phyloP scores from a whole-genome alignment of 306 rosid genomes.

The Ormosia semicastrata region DNA sequence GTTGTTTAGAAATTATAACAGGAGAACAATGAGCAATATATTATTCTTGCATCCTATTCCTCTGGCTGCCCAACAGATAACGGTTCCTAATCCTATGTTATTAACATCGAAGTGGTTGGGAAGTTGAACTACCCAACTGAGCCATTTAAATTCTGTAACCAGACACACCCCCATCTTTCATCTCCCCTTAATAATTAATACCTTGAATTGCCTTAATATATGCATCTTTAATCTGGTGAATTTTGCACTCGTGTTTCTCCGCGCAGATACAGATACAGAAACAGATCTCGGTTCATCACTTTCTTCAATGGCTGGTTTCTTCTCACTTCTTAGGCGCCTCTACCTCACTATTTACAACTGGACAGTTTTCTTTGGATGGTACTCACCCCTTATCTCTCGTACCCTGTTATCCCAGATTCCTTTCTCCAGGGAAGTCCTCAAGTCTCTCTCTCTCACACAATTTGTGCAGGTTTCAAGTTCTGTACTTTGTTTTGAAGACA shows the following conservation, averaged over 20 bases:
- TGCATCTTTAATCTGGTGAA: neutral
- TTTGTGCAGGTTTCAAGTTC: slow-evolving; percentile 63
- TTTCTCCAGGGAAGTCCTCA: neutral
- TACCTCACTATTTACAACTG: slow-evolving; percentile 79
- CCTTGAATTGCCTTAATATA: neutral
- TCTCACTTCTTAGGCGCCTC: slow-evolving; percentile 49
- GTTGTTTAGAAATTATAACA: too few species aligned
- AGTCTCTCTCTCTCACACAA: neutral
- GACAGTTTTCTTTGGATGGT: slow-evolving; percentile 84
- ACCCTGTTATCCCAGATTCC: neutral
- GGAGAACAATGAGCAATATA: too few species aligned
- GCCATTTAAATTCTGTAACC: neutral
- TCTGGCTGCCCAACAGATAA: neutral
- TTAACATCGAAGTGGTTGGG: slow-evolving; percentile 16
- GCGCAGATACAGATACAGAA: neutral
- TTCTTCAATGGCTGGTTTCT: slow-evolving; percentile 56
- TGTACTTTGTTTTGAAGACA: slow-evolving; percentile 56
- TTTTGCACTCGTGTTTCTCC: neutral
- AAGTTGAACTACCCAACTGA: slow-evolving; percentile 40
- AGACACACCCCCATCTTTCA: neutral
- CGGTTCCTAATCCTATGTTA: neutral
- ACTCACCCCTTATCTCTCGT: neutral
- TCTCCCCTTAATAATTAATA: neutral
- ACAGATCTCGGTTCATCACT: neutral
- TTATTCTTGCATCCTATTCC: neutral